Conservation (phyloP, 345 rosid species). For the Balakata baccata region DNA sequence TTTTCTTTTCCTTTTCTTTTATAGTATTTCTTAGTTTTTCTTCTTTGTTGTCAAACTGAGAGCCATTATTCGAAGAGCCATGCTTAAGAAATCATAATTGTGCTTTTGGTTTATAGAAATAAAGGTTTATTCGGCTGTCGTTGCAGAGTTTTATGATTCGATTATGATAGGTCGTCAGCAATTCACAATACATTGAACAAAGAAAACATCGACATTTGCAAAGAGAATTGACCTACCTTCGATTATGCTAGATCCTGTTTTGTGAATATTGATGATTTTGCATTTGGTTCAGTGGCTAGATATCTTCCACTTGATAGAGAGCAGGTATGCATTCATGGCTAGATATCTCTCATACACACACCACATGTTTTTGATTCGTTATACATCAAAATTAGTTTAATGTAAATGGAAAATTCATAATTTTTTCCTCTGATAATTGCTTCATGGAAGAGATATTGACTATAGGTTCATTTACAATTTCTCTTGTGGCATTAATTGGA, state of each 20-base stretch:
- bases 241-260: slow-evolving; percentile 77
- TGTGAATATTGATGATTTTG: slow-evolving; percentile 63
- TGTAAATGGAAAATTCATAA: background rate
- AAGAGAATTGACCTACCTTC: slow-evolving; percentile 74
- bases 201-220: slow-evolving; percentile 86
- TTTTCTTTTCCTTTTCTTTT: no score
- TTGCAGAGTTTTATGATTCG: no score
- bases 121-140: no score
- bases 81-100: no score
- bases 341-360: background rate
- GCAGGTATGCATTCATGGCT: slow-evolving; percentile 44
- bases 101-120: no score
- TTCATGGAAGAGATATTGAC: background rate
- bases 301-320: slow-evolving; percentile 78
- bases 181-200: no score
- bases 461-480: slow-evolving; percentile 19
- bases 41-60: no score
- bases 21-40: no score
- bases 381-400: background rate
- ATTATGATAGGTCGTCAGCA: no score
- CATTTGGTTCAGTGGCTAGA: slow-evolving; percentile 81
- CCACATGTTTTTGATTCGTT: background rate
- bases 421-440: background rate
- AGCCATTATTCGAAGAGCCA: no score
- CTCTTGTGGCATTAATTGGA: no score